Percentiles rank a stretch among this genome's conserved stretches.
Evolutionary conservation across 192 early-diverging fungal species (phyloP).

Genomic region (Podila minutissima): DNA sequence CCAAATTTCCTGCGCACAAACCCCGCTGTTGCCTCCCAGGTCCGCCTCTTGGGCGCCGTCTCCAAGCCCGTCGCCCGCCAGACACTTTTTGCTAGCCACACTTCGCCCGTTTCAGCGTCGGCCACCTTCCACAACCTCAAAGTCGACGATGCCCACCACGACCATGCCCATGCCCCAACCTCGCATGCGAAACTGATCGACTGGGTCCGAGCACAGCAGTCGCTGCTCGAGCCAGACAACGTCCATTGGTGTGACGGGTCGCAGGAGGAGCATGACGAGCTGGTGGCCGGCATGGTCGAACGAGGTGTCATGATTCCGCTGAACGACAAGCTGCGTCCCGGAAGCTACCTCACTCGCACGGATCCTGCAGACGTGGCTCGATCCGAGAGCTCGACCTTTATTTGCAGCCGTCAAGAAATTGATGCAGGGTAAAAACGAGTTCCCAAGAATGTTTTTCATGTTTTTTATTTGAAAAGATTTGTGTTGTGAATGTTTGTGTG

Average conservation of each 20-base stretch:
- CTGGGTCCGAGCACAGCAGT: conserved; percentile 44
- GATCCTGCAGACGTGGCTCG: conserved; percentile 48
- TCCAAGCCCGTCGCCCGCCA: conserved; percentile 36
- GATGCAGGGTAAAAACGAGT: conserved; percentile 34
- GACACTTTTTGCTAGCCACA: conserved; percentile 40
- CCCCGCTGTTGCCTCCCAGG: neutral
- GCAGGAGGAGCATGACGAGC: conserved; percentile 24
- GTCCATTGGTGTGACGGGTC: conserved; percentile 51
- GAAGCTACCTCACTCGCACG: conserved; percentile 39
- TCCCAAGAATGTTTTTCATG: neutral
- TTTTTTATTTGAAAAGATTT: neutral
- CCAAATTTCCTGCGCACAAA: neutral
- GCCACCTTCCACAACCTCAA: conserved; percentile 24
- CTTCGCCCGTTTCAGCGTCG: conserved; percentile 26
- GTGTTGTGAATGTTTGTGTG: neutral
- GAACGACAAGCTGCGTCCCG: conserved; percentile 33
- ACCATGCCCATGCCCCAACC: conserved; percentile 18
- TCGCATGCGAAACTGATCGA: conserved; percentile 16
- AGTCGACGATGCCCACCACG: neutral
- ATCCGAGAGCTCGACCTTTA: conserved; percentile 47
- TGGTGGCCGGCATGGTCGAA: conserved; percentile 21
- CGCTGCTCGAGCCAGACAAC: conserved; percentile 36
- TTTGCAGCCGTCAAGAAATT: conserved; percentile 29
- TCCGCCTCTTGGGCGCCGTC: conserved; percentile 30
- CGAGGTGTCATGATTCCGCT: conserved; percentile 43